These are phyloP conservation scores for Candida loeiensis DNA, from an alignment of 805 yeast species.

Conservation along the genomic window DNA sequence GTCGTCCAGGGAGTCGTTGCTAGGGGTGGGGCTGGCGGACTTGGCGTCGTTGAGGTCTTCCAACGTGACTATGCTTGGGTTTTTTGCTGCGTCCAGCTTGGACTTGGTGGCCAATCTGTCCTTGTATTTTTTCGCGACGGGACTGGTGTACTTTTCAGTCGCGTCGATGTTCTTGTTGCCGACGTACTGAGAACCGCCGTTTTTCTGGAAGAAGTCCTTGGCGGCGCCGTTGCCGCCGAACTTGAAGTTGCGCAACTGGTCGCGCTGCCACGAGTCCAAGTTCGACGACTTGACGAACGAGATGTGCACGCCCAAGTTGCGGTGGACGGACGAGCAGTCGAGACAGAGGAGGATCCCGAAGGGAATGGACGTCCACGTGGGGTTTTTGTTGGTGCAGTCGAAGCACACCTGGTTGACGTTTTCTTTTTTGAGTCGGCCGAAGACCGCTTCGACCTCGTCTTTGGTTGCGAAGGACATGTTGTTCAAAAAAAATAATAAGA, in stretches of 20 bases:
- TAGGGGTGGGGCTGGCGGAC: conserved; percentile 30
- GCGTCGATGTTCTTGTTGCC: conserved; percentile 51
- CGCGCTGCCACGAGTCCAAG: conserved; percentile 91
- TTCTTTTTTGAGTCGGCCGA: conserved; percentile 56
- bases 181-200: conserved; percentile 78
- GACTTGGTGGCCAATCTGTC: conserved; percentile 72
- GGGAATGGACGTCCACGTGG: conserved; percentile 98
- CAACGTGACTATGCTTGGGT: conserved; percentile 72
- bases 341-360: conserved; percentile 90
- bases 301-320: conserved; percentile 94
- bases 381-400: conserved; percentile 91
- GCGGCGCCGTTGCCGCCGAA: conserved; percentile 91
- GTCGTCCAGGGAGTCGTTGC: conserved; percentile 61
- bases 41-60: conserved; percentile 41
- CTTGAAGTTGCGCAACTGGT: conserved; percentile 86
- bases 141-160: conserved; percentile 73
- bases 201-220: conserved; percentile 74
- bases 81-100: conserved; percentile 58
- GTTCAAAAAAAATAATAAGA: neutral
- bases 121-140: conserved; percentile 76
- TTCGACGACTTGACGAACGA: conserved; percentile 91
- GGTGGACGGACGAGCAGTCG: conserved; percentile 93
- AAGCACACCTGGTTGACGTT: conserved; percentile 84
- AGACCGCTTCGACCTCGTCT: conserved; percentile 66
- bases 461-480: conserved; percentile 48